Percentiles rank a stretch among this genome's conserved stretches.
These are phyloP conservation scores for Chloromonas sp. DNA, from an alignment of 163 green algal genomes.

Conservation along the genomic window DNA sequence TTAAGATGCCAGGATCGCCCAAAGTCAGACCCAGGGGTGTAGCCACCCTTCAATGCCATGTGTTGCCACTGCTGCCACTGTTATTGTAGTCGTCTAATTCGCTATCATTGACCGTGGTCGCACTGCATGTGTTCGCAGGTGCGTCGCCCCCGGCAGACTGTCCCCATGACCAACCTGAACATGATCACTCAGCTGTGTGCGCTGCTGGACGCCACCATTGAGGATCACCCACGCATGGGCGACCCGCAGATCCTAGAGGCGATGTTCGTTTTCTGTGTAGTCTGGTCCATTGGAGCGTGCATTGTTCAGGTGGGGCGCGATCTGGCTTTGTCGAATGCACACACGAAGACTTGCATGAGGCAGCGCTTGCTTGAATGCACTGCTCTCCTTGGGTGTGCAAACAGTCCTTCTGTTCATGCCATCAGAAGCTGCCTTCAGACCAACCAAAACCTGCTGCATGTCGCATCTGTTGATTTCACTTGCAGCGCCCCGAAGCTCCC, in stretches of 20 bases:
- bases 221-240: slow-evolving; percentile 44
- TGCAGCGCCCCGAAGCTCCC: slow-evolving; percentile 47
- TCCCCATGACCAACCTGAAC: slow-evolving; percentile 78
- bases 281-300: slow-evolving; percentile 71
- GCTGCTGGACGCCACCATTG: slow-evolving; percentile 60
- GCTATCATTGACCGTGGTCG: too few relatives aligned
- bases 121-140: slow-evolving; percentile 28
- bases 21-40: too few relatives aligned
- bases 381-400: too few relatives aligned
- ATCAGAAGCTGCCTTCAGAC: too few relatives aligned
- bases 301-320: slow-evolving; percentile 42
- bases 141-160: slow-evolving; percentile 45
- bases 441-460: background rate
- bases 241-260: slow-evolving; percentile 61
- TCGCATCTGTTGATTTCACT: background rate
- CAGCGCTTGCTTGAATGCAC: too few relatives aligned
- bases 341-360: too few relatives aligned
- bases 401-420: too few relatives aligned
- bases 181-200: slow-evolving; percentile 71
- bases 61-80: too few relatives aligned
- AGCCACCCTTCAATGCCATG: too few relatives aligned
- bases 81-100: too few relatives aligned
- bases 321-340: too few relatives aligned
- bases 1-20: too few relatives aligned
- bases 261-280: slow-evolving; percentile 72